A percentile compares a stretch with the other conserved stretches of the same genome.
Evolutionary conservation across 495 filamentous ascomycete species (phyloP).

Genomic region (Penicillium samsonianum): DNA sequence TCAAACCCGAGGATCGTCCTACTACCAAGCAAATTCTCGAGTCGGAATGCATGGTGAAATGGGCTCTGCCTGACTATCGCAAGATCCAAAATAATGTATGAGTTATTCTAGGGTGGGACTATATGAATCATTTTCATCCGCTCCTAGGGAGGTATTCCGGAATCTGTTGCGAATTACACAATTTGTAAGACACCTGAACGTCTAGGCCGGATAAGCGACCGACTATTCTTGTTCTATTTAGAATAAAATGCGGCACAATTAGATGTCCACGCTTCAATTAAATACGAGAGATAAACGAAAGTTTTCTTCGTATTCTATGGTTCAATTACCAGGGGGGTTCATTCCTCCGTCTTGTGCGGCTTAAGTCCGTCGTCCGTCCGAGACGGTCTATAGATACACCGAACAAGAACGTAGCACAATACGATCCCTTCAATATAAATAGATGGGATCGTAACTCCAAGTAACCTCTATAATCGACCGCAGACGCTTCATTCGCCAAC

Average conservation of each 20-base stretch:
- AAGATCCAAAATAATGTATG: slow-evolving; percentile 23
- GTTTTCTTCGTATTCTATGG: too few relatives aligned
- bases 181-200: too few relatives aligned
- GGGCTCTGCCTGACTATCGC: slow-evolving; percentile 41
- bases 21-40: slow-evolving; percentile 36
- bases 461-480: background rate
- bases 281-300: too few relatives aligned
- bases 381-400: background rate
- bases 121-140: too few relatives aligned
- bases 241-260: too few relatives aligned
- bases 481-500: background rate
- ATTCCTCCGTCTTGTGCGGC: background rate
- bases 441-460: background rate
- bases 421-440: background rate
- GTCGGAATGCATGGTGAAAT: slow-evolving; percentile 43
- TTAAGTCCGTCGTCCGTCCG: slow-evolving; percentile 4
- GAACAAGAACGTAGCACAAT: background rate
- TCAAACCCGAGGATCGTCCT: slow-evolving; percentile 38
- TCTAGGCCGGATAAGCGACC: too few relatives aligned
- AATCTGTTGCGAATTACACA: too few relatives aligned
- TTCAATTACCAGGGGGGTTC: too few relatives aligned
- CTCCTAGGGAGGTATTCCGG: too few relatives aligned
- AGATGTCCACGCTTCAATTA: too few relatives aligned
- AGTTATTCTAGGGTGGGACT: background rate
- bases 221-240: too few relatives aligned